Evolutionary conservation across 2,329 filamentous ascomycete species (phyloP).

Genomic region (Remersonia thermophila): DNA sequence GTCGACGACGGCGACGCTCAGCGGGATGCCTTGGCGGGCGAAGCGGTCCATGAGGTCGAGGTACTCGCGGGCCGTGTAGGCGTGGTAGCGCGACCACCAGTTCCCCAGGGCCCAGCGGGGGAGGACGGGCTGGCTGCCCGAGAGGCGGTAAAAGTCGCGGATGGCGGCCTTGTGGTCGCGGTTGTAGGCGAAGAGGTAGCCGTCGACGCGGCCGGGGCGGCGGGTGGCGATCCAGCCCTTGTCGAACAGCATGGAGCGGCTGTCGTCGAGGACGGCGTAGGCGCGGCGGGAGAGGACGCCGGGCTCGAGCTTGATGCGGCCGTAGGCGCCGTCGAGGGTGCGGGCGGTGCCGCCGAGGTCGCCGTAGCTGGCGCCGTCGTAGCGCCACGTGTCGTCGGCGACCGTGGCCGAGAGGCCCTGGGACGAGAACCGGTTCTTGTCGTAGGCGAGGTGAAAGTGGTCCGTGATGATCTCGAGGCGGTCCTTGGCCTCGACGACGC

Average conservation of each 20-base stretch:
- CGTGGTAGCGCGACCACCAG: conserved; percentile 54
- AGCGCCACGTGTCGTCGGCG: conserved; percentile 38
- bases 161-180: conserved; percentile 19
- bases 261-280: conserved; percentile 18
- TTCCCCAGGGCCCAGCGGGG: conserved; percentile 41
- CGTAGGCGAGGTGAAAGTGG: conserved; percentile 43
- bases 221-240: conserved; percentile 17
- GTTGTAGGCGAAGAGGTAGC: conserved; percentile 18
- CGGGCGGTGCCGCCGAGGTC: conserved; percentile 31
- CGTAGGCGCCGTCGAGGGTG: conserved; percentile 22
- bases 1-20: conserved; percentile 49
- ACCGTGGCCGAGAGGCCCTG: conserved; percentile 36
- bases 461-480: conserved; percentile 43
- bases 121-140: conserved; percentile 27
- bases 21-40: conserved; percentile 35
- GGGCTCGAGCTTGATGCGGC: conserved; percentile 18
- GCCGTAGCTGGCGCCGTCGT: conserved; percentile 29
- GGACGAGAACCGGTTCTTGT: conserved; percentile 42
- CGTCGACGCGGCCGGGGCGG: conserved; percentile 14
- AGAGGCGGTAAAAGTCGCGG: conserved; percentile 17
- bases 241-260: conserved; percentile 17
- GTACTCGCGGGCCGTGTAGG: conserved; percentile 44
- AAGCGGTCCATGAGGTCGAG: conserved; percentile 46
- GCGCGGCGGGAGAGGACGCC: conserved; percentile 17
- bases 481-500: conserved; percentile 32